A percentile compares a stretch with the other conserved stretches of the same genome.
Evolutionary conservation across 139 green algal genomes (phyloP).

Genomic region (Coelastrella sp.): DNA sequence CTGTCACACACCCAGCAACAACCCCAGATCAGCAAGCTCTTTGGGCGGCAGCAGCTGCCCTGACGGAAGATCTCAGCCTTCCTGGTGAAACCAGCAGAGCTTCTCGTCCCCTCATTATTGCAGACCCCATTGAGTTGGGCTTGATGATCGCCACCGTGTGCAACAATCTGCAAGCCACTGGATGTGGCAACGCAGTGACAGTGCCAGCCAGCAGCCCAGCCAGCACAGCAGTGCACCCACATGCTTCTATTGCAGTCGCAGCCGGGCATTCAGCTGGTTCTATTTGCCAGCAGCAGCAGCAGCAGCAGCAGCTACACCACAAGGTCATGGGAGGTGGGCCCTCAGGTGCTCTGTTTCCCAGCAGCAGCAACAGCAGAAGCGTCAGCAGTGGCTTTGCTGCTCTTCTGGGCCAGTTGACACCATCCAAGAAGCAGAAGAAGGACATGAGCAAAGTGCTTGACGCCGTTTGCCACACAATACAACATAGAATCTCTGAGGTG

Average conservation of each 20-base stretch:
- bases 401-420: not conserved
- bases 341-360: not conserved
- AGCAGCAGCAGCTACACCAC: not conserved
- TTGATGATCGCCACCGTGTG: not conserved
- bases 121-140: no score
- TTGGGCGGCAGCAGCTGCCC: not conserved
- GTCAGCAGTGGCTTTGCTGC: not conserved
- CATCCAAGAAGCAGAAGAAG: not conserved
- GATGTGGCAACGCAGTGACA: not conserved
- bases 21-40: not conserved
- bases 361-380: constrained; percentile 3
- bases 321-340: not conserved
- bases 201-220: not conserved
- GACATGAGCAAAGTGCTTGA: not conserved
- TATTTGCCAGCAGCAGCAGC: not conserved
- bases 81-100: not conserved
- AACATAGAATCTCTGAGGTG: not conserved
- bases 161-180: not conserved
- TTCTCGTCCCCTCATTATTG: no score
- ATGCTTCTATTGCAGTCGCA: no score
- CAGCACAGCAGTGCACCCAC: not conserved
- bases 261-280: not conserved
- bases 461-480: not conserved
- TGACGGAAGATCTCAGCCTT: not conserved
- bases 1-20: not conserved